Base-by-base conservation (phyloP, 2,329 filamentous ascomycete genomes). In the Hortaea werneckii region DNA sequence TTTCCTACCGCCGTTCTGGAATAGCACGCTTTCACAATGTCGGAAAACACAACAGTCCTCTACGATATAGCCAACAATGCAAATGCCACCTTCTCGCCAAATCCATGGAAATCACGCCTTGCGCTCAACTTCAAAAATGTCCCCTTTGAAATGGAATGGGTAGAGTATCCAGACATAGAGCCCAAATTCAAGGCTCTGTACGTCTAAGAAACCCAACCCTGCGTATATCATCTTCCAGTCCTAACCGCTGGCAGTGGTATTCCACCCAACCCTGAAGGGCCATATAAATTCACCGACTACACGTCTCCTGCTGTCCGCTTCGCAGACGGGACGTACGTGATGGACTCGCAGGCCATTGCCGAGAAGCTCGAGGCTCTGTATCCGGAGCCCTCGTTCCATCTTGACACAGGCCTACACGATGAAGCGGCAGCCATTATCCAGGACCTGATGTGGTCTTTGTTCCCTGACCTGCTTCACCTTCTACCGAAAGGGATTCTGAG, bases 141-240 rank as follows among this genome's bases (percentile, higher is more conserved):
- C 10, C 71, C 78, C 37, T 87, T 86, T 66, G 73, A 75, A 58
- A 86, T 82, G 0, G 69, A 80, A 71, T 86, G 80, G 80, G 65
- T 80, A 9, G 80, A 85, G 57, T 85, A 83, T 53, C 82, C 81
- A 0, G 76, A 85, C 30, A 69, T 87, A 48, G 73, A 69, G 47
- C 64, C 76, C 1, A 54, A 44, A 3, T 66, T 85, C 42, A 68
- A 76, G 54, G 67, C 71, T 13, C 68, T 78, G 47, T 47, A 67
- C 40, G 54, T n/a, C n/a, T n/a, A n/a, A 2, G 9, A 3, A 29
- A 29, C 40, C 20, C 20, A 29, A 20, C 13, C 20, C 4, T 20
- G 20, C 2, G 2, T 20, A 2, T 20, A 20, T 20, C 20, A 20
- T 20, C 20, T 20, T 20, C 20, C 20, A 20, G 2, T 20, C 2